Evolutionary conservation across 306 rosid genomes (phyloP), one percentile per base, ranked within the genome.

Genomic region (Leucaena leucocephala): DNA sequence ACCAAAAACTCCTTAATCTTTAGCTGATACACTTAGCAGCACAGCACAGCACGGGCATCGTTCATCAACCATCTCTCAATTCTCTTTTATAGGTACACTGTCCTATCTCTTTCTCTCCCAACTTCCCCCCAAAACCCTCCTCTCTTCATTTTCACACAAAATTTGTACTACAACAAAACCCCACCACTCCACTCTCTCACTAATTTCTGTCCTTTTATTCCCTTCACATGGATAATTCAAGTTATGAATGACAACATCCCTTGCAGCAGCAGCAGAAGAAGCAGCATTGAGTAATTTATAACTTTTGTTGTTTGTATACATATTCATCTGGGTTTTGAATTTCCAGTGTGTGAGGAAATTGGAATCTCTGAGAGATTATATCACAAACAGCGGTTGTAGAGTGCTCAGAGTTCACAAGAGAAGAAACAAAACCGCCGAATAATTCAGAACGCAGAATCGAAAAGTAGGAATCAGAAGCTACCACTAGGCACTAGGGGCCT

Each of bases 331-430:
- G 71, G 58, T 84, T 70, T 67, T 68, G 84, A 76, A 70, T 73
- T 80, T 67, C 62, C 77, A 76, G 55, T 43, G 88, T 82, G 76
- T 81, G 79, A 52, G 88, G 85, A 27, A 27, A 27, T 27, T 27
- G 27, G 27, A 83, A 86, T 88, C 84, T 88, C 85, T 75, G 61
- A 81, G 61, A 78, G 84, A 82, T 76, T 81, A 88, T 90, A 80
- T 21, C 34, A n/a, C 33, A 19, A 2, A 79, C 79, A 55, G 36
- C 75, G 68, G 85, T 77, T 21, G 50, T 81, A 80, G 82, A 54
- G 80, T 84, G 71, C 42, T 83, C 86, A 85, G 78, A 69, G 13
- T 74, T 67, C 75, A 68, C 88, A 82, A 63, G 85, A 3, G 33
- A 59, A 45, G 64, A 81, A 74, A 78, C 55, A 75, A 68, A 57